A percentile compares a stretch with the other conserved stretches of the same genome.
Conservation (phyloP, 2,329 filamentous ascomycete species). For the Aspergillus amoenus region DNA sequence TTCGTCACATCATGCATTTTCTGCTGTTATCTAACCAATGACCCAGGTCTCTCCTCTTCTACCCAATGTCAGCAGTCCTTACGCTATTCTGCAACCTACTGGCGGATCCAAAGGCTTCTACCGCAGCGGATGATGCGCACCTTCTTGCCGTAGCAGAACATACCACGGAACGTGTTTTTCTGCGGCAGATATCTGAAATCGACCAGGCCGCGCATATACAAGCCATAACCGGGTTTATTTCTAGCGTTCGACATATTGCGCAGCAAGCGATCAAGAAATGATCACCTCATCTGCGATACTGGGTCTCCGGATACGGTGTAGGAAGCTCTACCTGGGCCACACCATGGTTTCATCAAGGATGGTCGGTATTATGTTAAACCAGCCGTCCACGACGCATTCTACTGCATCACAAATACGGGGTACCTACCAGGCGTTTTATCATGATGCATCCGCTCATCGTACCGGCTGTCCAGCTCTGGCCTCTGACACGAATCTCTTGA, state of each 20-base stretch:
- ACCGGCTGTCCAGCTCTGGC: neutral
- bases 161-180: neutral
- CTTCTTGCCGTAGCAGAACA: neutral
- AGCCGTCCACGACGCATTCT: neutral
- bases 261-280: neutral
- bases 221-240: neutral
- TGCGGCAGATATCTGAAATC: neutral
- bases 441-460: neutral
- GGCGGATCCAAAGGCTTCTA: neutral
- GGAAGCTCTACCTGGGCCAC: neutral
- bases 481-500: neutral
- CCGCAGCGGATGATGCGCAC: neutral
- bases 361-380: no score
- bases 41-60: slow-evolving; percentile 1
- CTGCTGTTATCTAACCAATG: no score
- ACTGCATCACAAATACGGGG: neutral
- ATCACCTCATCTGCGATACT: no score
- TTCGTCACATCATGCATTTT: no score
- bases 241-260: neutral
- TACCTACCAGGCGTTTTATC: neutral
- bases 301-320: no score
- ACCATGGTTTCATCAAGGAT: neutral
- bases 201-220: neutral
- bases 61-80: neutral
- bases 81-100: slow-evolving; percentile 4